Evolutionary conservation across 2,329 filamentous ascomycete genomes (phyloP).

Genomic region (Fusarium sterilihyphosum): DNA sequence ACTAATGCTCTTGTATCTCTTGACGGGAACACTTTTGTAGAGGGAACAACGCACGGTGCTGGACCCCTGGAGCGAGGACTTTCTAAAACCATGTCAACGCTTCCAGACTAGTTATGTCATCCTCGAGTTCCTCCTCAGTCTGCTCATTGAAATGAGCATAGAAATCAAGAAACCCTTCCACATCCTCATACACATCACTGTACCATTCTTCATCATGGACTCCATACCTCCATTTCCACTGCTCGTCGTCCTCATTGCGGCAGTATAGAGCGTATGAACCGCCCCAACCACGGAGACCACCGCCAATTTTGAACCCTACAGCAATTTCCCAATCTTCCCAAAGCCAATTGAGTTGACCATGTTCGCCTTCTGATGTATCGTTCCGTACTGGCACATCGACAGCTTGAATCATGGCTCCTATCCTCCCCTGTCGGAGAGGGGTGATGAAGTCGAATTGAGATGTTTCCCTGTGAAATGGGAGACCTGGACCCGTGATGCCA

Average conservation of each 20-base stretch:
- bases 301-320: not conserved
- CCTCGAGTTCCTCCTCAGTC: not conserved
- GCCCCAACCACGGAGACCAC: not conserved
- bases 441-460: not conserved
- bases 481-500: not conserved
- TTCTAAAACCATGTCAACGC: not conserved
- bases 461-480: not conserved
- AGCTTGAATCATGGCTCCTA: not conserved
- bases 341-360: not conserved
- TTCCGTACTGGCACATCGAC: not conserved
- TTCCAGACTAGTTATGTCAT: not conserved
- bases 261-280: not conserved
- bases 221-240: not conserved
- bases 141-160: not conserved
- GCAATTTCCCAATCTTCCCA: not conserved
- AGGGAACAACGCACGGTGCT: fast-evolving
- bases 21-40: fast-evolving
- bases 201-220: not conserved
- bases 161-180: fast-evolving
- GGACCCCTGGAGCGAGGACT: no score
- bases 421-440: fast-evolving
- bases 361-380: fast-evolving
- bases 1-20: not conserved
- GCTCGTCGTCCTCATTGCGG: fast-evolving
- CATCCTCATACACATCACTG: not conserved